A percentile compares a stretch with the other conserved stretches of the same genome.
Conservation (phyloP, 768 basidiomycete genomes). For the Plicaturopsis crispa region DNA sequence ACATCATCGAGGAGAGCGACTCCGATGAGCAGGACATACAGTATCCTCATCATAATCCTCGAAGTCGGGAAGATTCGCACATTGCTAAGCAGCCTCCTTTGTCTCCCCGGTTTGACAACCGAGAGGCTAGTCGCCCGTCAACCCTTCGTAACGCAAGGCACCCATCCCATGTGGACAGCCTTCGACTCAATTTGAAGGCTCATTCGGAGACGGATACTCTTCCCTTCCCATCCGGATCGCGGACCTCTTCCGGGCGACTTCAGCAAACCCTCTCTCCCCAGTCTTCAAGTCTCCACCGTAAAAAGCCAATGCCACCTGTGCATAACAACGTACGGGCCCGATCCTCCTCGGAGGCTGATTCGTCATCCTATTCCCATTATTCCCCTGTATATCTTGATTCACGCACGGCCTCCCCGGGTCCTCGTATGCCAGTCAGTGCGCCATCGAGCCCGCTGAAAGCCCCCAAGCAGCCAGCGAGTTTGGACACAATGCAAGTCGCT, state of each 20-base stretch:
- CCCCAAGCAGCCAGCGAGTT: background rate
- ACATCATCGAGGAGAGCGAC: conserved; percentile 31
- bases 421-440: no score
- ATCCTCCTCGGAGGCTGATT: background rate
- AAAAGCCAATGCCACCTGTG: conserved; percentile 15
- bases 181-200: no score
- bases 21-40: conserved; percentile 12
- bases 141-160: no score
- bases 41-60: conserved; percentile 1
- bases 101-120: no score
- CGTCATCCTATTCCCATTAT: background rate
- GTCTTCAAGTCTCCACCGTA: no score
- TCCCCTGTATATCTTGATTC: background rate
- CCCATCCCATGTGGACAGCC: no score
- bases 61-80: conserved; percentile 6
- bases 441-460: conserved; percentile 2
- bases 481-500: no score
- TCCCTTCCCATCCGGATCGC: conserved; percentile 8
- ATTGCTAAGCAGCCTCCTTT: no score
- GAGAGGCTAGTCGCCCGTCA: no score
- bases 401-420: no score
- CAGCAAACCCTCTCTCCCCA: no score
- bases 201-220: conserved; percentile 9
- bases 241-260: no score
- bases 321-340: conserved; percentile 5